Evolutionary conservation across 306 rosid genomes (phyloP).

Genomic region (Geum urbanum): DNA sequence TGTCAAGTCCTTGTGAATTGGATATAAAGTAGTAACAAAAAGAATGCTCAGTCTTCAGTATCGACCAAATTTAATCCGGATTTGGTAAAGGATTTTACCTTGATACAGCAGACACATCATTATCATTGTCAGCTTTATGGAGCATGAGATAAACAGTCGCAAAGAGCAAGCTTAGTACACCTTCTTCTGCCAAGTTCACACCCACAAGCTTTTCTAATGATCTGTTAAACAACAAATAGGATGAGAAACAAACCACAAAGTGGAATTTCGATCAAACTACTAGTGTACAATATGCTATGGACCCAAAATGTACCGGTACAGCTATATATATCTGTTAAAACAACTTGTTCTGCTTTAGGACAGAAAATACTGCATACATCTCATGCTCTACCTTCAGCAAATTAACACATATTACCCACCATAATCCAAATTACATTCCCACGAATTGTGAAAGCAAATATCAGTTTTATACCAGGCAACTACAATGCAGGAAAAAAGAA

Average conservation of each 20-base stretch:
- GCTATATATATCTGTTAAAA: neutral
- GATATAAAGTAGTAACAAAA: neutral
- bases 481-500: slow-evolving; percentile 17
- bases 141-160: slow-evolving; percentile 80
- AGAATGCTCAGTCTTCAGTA: neutral
- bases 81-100: slow-evolving; percentile 48
- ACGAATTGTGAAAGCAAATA: slow-evolving; percentile 5
- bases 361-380: neutral
- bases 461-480: slow-evolving; percentile 6
- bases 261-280: neutral
- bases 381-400: neutral
- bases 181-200: slow-evolving; percentile 83
- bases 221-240: slow-evolving; percentile 63
- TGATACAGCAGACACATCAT: slow-evolving; percentile 83
- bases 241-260: slow-evolving; percentile 34
- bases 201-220: slow-evolving; percentile 91
- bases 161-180: slow-evolving; percentile 78
- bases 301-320: neutral
- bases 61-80: neutral
- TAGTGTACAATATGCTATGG: neutral
- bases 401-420: slow-evolving; percentile 2
- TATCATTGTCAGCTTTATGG: slow-evolving; percentile 65
- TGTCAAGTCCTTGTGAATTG: neutral
- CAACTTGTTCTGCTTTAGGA: neutral
- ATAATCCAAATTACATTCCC: slow-evolving; percentile 7